Percentiles rank a stretch among this genome's conserved stretches.
Evolutionary conservation across 345 rosid genomes (phyloP).

Genomic region (Pugionium cornutum): DNA sequence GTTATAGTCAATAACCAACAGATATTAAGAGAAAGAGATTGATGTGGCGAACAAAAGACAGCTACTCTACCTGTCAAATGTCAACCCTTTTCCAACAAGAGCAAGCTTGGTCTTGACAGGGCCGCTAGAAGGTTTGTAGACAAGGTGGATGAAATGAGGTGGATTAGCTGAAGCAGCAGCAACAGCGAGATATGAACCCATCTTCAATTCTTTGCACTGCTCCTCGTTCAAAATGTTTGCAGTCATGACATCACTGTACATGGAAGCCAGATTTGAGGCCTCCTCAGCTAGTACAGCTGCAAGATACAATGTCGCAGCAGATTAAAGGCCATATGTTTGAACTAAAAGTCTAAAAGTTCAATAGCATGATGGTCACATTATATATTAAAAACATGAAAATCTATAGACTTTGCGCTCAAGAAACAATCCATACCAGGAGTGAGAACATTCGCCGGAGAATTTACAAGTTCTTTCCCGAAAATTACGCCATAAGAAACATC

Average conservation of each 20-base stretch:
- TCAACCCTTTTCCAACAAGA: slow-evolving; percentile 89
- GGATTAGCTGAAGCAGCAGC: slow-evolving; percentile 94
- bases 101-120: slow-evolving; percentile 34
- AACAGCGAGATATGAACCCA: slow-evolving; percentile 94
- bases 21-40: background rate
- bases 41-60: slow-evolving; percentile 13
- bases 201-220: slow-evolving; percentile 83
- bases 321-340: background rate
- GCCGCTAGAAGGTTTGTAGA: slow-evolving; percentile 78
- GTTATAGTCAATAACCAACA: slow-evolving; percentile 2
- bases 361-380: background rate
- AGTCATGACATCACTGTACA: slow-evolving; percentile 68
- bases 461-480: slow-evolving; percentile 66
- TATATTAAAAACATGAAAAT: background rate
- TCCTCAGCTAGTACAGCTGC: slow-evolving; percentile 84
- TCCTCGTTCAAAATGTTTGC: slow-evolving; percentile 72
- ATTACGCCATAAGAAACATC: no score
- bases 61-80: slow-evolving; percentile 75
- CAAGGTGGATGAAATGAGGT: slow-evolving; percentile 83
- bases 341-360: background rate
- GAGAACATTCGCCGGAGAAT: slow-evolving; percentile 90
- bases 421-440: slow-evolving; percentile 16
- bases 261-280: slow-evolving; percentile 83
- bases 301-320: slow-evolving; percentile 29
- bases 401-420: background rate